Percentiles rank a stretch among this genome's conserved stretches.
Conservation (phyloP, 2,329 filamentous ascomycete genomes). For the Lachnellula hyalina region DNA sequence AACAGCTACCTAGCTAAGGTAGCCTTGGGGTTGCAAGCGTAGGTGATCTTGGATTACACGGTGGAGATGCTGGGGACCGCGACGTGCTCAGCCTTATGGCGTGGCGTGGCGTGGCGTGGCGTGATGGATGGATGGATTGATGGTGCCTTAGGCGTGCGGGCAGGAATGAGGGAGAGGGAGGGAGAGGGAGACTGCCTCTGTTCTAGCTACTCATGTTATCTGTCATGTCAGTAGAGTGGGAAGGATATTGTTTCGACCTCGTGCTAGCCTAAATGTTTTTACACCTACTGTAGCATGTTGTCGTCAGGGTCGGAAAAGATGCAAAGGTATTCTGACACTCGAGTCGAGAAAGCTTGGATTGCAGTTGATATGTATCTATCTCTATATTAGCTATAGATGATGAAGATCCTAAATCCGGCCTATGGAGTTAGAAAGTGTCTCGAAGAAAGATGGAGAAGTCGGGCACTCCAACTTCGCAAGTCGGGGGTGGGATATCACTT, state of each 20-base stretch:
- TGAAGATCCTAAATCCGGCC: neutral
- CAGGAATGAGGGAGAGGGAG: too few relatives aligned
- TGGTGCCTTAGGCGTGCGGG: too few relatives aligned
- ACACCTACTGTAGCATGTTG: too few relatives aligned
- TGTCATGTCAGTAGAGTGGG: too few relatives aligned
- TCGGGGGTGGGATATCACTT: conserved; percentile 1
- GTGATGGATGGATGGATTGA: neutral
- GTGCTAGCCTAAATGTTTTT: too few relatives aligned
- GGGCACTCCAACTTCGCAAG: neutral
- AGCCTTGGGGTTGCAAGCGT: neutral
- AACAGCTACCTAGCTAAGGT: neutral
- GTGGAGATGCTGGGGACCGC: neutral
- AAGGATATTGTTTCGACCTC: too few relatives aligned
- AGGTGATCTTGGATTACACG: neutral
- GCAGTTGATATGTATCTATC: too few relatives aligned
- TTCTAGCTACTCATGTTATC: too few relatives aligned
- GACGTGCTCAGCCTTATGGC: neutral
- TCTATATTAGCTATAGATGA: neutral
- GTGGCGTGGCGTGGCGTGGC: neutral
- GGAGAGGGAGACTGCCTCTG: too few relatives aligned
- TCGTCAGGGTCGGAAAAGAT: too few relatives aligned
- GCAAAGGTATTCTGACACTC: too few relatives aligned
- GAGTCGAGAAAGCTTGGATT: too few relatives aligned
- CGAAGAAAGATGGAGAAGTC: neutral
- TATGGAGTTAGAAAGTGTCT: neutral